Evolutionary conservation across 2,329 filamentous ascomycete genomes (phyloP).

Genomic region (Ceratocystis alfenasii): DNA sequence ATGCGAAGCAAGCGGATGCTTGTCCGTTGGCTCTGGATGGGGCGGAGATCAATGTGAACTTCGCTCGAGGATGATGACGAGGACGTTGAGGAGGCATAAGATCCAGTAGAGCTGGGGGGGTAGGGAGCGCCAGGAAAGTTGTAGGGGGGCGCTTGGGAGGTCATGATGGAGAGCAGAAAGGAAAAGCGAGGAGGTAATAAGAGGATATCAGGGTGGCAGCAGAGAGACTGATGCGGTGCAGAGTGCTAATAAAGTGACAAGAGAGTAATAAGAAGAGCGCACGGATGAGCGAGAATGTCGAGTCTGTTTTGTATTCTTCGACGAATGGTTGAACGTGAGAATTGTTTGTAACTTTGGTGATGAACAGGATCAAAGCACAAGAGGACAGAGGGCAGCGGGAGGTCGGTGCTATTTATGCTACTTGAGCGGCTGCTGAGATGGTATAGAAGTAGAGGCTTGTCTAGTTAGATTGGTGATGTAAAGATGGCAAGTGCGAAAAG

Average conservation of each 20-base stretch:
- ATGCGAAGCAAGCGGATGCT: constrained; percentile 21
- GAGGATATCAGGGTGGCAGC: neutral
- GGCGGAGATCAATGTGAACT: neutral
- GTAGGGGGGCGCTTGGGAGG: neutral
- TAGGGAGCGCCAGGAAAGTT: neutral
- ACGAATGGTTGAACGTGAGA: neutral
- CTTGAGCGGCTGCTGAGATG: neutral
- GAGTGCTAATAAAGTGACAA: neutral
- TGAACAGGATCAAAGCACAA: neutral
- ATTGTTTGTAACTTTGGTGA: neutral
- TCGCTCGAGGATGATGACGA: constrained; percentile 7
- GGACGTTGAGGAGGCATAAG: neutral
- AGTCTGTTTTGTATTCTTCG: neutral
- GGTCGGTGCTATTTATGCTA: neutral
- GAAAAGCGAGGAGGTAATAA: neutral
- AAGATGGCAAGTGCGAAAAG: neutral
- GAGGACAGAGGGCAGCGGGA: neutral
- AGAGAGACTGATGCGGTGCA: neutral
- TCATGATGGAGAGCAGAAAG: constrained; percentile 7
- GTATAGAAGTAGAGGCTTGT: neutral
- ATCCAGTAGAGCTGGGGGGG: constrained; percentile 10
- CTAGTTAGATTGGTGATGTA: neutral
- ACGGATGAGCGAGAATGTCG: neutral
- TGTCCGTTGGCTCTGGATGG: constrained; percentile 14
- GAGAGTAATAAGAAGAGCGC: neutral